A percentile compares a stretch with the other conserved stretches of the same genome.
phyloP scores from a whole-genome alignment of 1,284 basidiomycete species.

The Cryptococcus amylolentus region DNA sequence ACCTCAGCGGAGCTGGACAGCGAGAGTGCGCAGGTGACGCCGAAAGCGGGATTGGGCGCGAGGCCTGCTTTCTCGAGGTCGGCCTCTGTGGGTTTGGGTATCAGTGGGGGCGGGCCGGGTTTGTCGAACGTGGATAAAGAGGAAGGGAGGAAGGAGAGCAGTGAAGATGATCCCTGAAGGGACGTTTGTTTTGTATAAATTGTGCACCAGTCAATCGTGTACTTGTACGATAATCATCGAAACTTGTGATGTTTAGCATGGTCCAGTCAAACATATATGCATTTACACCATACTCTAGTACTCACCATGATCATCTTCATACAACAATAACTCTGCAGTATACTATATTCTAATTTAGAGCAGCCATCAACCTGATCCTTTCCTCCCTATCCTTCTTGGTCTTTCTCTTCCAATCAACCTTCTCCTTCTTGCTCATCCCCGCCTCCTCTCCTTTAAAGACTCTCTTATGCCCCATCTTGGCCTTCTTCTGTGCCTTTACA shows the following conservation, averaged over 20 bases:
- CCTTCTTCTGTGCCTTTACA: constrained; percentile 26
- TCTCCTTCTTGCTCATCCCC: constrained; percentile 28
- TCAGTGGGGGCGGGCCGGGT: not conserved
- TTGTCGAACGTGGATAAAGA: not conserved
- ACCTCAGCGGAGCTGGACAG: not conserved
- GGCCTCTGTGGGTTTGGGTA: not conserved
- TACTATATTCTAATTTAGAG: constrained; percentile 15
- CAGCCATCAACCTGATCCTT: constrained; percentile 28
- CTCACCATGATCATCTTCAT: no score
- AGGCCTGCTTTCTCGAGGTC: not conserved
- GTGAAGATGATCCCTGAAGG: not conserved
- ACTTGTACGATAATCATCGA: no score
- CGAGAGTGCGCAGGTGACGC: not conserved
- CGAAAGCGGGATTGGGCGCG: not conserved
- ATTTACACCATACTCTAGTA: no score
- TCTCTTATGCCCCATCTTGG: constrained; percentile 12
- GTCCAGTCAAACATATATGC: no score
- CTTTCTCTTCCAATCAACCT: constrained; percentile 40
- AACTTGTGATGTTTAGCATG: no score
- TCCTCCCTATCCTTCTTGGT: constrained; percentile 41
- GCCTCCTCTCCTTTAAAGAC: not conserved
- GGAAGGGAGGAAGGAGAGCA: not conserved
- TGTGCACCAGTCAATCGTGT: no score
- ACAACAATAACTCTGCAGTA: no score
- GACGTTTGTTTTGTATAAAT: no score